These are phyloP conservation scores for Epipyxis sp. DNA, from an alignment of 108 stramenopile genomes.

Conservation along the genomic window DNA sequence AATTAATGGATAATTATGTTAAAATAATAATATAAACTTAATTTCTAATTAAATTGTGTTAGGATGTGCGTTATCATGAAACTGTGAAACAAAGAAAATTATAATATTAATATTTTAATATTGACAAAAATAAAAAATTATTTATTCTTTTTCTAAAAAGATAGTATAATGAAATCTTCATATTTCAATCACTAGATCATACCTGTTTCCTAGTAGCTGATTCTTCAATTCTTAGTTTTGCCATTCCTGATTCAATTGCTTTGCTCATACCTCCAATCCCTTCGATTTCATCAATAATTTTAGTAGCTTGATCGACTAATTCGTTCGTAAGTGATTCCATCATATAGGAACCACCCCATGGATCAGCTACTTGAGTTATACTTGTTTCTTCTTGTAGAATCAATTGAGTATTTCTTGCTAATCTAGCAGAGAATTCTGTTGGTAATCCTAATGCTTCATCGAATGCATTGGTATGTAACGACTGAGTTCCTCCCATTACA, in stretches of 20 bases:
- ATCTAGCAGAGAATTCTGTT: constrained; percentile 87
- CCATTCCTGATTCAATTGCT: constrained; percentile 85
- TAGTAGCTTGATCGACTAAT: constrained; percentile 74
- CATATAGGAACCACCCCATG: constrained; percentile 91
- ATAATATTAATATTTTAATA: too few relatives aligned
- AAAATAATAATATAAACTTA: too few relatives aligned
- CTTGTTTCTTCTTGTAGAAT: constrained; percentile 95
- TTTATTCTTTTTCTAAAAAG: too few relatives aligned
- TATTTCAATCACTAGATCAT: too few relatives aligned
- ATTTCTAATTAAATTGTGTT: too few relatives aligned
- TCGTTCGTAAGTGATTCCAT: constrained; percentile 94
- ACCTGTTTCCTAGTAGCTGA: constrained; percentile 81
- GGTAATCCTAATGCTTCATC: constrained; percentile 97
- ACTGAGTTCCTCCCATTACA: constrained; percentile 93
- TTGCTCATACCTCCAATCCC: constrained; percentile 92
- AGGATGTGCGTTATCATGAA: constrained; percentile 1
- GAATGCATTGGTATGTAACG: constrained; percentile 95
- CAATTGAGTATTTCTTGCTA: constrained; percentile 94
- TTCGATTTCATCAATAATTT: constrained; percentile 85
- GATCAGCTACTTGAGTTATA: constrained; percentile 78
- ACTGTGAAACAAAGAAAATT: neutral
- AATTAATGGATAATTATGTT: too few relatives aligned
- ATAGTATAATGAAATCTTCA: too few relatives aligned
- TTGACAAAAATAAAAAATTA: too few relatives aligned
- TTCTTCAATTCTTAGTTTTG: constrained; percentile 93